Conservation (phyloP, 768 basidiomycete species). For the Leccinum sublutescens region DNA sequence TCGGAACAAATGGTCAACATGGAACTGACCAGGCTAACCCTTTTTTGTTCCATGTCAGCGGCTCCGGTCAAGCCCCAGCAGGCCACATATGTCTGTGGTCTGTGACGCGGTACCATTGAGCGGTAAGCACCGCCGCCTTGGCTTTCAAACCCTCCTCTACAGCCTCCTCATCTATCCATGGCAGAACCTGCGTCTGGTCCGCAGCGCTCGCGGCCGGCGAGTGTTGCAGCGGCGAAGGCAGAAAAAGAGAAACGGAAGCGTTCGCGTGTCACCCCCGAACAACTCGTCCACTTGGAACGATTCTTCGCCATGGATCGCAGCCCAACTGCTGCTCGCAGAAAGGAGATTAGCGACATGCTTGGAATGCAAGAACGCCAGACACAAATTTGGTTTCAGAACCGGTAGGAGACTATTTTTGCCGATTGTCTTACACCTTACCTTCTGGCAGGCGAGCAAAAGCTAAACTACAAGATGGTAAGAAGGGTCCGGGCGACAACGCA, state of each 20-base stretch:
- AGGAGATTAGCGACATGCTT: constrained; percentile 69
- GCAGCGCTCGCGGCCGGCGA: constrained; percentile 34
- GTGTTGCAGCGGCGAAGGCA: constrained; percentile 26
- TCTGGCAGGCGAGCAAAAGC: constrained; percentile 72
- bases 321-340: constrained; percentile 67
- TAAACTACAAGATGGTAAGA: constrained; percentile 65
- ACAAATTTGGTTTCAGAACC: constrained; percentile 89
- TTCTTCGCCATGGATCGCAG: constrained; percentile 68
- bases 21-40: constrained; percentile 19
- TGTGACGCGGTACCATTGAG: constrained; percentile 18
- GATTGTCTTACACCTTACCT: not conserved
- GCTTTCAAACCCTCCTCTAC: constrained; percentile 25
- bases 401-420: constrained; percentile 34
- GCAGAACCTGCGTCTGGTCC: constrained; percentile 36
- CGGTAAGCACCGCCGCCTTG: constrained; percentile 28
- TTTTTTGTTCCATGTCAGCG: constrained; percentile 33
- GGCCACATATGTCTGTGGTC: constrained; percentile 28
- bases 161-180: constrained; percentile 16
- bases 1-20: constrained; percentile 27
- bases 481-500: constrained; percentile 34
- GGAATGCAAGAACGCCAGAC: constrained; percentile 88
- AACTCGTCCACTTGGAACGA: constrained; percentile 71
- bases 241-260: constrained; percentile 67
- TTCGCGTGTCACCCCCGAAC: constrained; percentile 75
- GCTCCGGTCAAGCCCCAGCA: constrained; percentile 22